Conservation (phyloP, 2,329 filamentous ascomycete genomes). For the Epichloe baconii region DNA sequence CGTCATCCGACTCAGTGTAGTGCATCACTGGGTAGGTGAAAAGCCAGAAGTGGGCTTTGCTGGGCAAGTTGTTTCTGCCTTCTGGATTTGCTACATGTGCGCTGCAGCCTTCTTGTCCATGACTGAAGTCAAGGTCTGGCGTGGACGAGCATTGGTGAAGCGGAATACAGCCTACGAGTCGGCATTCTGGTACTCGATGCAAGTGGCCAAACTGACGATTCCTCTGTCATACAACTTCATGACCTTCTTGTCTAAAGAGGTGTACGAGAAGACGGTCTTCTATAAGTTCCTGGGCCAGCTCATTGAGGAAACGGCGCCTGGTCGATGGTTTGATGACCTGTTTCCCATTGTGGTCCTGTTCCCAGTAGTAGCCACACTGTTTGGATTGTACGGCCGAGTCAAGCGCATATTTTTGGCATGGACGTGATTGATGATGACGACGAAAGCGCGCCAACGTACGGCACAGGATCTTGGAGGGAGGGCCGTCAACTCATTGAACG, state of each 20-base stretch:
- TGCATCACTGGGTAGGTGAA: slow-evolving; percentile 61
- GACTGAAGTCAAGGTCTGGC: slow-evolving; percentile 94
- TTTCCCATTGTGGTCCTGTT: slow-evolving; percentile 83
- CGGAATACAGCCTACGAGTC: slow-evolving; percentile 87
- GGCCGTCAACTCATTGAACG: slow-evolving; percentile 81
- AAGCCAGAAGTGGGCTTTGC: slow-evolving; percentile 71
- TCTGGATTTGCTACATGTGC: slow-evolving; percentile 96
- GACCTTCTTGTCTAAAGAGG: slow-evolving; percentile 63
- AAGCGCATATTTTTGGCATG: slow-evolving; percentile 67
- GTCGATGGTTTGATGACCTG: slow-evolving; percentile 71
- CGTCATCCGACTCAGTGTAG: slow-evolving; percentile 50
- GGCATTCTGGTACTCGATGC: slow-evolving; percentile 89
- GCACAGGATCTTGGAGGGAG: slow-evolving; percentile 79
- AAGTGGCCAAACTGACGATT: slow-evolving; percentile 84
- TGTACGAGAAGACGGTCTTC: slow-evolving; percentile 71
- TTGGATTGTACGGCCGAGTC: slow-evolving; percentile 77
- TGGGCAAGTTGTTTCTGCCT: slow-evolving; percentile 69
- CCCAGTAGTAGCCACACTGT: slow-evolving; percentile 72
- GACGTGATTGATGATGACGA: slow-evolving; percentile 65
- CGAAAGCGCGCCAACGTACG: slow-evolving; percentile 50
- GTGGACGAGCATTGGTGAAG: slow-evolving; percentile 77
- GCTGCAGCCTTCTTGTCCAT: slow-evolving; percentile 76
- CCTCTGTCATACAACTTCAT: slow-evolving; percentile 94
- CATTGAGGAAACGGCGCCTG: slow-evolving; percentile 72
- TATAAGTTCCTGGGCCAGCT: slow-evolving; percentile 73